Evolutionary conservation across 108 stramenopile genomes (phyloP), one percentile per base, ranked within the genome.

Genomic region (Fragilaria radians): DNA sequence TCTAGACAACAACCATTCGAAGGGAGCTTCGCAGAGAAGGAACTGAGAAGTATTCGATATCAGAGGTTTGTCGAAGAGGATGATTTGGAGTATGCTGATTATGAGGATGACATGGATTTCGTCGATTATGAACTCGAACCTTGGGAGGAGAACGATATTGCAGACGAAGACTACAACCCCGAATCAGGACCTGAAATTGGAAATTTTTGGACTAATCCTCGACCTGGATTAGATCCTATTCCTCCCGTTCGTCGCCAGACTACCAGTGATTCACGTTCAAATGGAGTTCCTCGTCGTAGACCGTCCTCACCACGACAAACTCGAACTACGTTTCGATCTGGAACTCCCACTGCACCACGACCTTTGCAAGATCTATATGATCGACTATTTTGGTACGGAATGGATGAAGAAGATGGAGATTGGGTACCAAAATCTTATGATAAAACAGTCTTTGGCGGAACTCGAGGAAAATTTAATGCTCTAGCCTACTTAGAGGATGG

Each of bases 401-500:
- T 72, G 36, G 67, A 78, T 57, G 46, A 30, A n/a, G 76, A 73
- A 51, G 81, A 63, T 23, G 68, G 56, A 24, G 50, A 63, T 27
- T 32, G 46, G 45, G 60, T 24, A 4, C 28, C 18, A 4, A 23
- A n/a, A 61, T 55, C 77, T 23, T 76, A 79, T 9, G 85, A 91
- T 55, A 80, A 80, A 27, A 87, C 83, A 36, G 78, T 87, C 61
- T 91, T 91, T 66, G 89, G 89, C 19, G 89, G 85, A 3, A 87
- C 89, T 42, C 76, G 80, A 27, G 89, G 89, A 2, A 91, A 86
- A 54, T 91, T 91, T 58, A 84, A 88, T 61, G 89, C 81, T 5
- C 42, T 88, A 31, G 67, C 66, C 18, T 74, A 72, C 32, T 57
- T 84, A 3, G 55, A 74, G 22, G 68, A 77, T 55, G 48, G 70